Evolutionary conservation across 2,329 filamentous ascomycete genomes (phyloP).

Genomic region (Aspergillus sp.): DNA sequence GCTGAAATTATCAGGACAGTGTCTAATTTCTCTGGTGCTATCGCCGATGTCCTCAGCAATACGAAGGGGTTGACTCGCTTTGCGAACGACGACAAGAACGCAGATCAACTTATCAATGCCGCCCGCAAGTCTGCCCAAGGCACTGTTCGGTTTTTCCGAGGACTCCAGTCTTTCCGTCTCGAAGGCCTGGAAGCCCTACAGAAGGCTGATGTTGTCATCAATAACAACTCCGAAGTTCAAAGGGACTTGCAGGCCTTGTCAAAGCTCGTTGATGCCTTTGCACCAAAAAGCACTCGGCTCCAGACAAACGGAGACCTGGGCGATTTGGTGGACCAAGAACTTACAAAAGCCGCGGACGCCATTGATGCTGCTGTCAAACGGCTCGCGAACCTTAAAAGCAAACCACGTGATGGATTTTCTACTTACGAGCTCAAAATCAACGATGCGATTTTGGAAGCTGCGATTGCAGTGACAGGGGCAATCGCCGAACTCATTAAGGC

Average conservation of each 20-base stretch:
- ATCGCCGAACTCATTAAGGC: slow-evolving; percentile 95
- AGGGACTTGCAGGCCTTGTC: slow-evolving; percentile 90
- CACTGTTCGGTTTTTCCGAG: slow-evolving; percentile 92
- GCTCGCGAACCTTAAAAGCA: slow-evolving; percentile 88
- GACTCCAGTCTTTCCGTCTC: slow-evolving; percentile 87
- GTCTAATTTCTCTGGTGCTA: slow-evolving; percentile 83
- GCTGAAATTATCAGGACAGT: slow-evolving; percentile 91
- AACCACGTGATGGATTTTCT: slow-evolving; percentile 91
- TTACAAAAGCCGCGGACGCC: slow-evolving; percentile 90
- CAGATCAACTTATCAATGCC: slow-evolving; percentile 77
- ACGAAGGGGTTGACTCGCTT: slow-evolving; percentile 93
- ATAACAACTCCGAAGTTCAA: slow-evolving; percentile 94
- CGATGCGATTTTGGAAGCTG: slow-evolving; percentile 90
- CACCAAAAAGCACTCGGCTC: slow-evolving; percentile 82
- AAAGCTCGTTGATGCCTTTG: slow-evolving; percentile 88
- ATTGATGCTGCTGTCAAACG: slow-evolving; percentile 90
- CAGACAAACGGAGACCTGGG: slow-evolving; percentile 79
- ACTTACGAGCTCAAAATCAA: slow-evolving; percentile 97
- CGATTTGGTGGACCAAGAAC: slow-evolving; percentile 86
- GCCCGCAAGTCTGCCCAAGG: slow-evolving; percentile 81
- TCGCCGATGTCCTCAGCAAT: slow-evolving; percentile 93
- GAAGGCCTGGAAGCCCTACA: slow-evolving; percentile 87
- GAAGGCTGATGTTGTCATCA: slow-evolving; percentile 96
- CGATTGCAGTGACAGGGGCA: slow-evolving; percentile 87
- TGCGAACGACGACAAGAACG: slow-evolving; percentile 93